Percentiles rank a stretch among this genome's conserved stretches.
Evolutionary conservation across 371 early-diverging fungal genomes (phyloP).

Genomic region (Chytridium lagenaria): DNA sequence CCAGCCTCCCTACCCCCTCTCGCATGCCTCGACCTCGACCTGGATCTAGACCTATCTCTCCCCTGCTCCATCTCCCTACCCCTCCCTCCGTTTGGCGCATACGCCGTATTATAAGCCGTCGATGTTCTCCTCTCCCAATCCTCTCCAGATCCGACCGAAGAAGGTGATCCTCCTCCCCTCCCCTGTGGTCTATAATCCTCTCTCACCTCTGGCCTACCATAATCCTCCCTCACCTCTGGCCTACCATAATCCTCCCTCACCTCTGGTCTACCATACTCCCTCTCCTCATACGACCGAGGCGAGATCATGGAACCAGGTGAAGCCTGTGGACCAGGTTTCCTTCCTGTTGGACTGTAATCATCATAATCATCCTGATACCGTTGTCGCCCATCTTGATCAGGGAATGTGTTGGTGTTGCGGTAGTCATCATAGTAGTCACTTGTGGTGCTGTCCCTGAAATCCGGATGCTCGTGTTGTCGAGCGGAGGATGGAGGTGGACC

Average conservation of each 20-base stretch:
- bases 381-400: too few species aligned
- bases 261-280: neutral
- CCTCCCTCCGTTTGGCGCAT: neutral
- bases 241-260: neutral
- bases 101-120: neutral
- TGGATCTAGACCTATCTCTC: neutral
- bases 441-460: neutral
- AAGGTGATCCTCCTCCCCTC: neutral
- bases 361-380: too few species aligned
- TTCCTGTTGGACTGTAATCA: too few species aligned
- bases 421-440: neutral
- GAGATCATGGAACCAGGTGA: neutral
- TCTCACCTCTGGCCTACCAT: neutral
- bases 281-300: neutral
- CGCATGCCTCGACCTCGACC: neutral
- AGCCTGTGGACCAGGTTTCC: neutral
- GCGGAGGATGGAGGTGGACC: too few species aligned
- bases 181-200: neutral
- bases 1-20: too few species aligned
- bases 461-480: neutral
- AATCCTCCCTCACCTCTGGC: neutral
- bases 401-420: neutral
- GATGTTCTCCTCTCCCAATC: neutral
- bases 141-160: neutral
- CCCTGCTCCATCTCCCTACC: neutral